These are phyloP conservation scores for Fraxinus excelsior DNA, from an alignment of 257 asterid species.

Conservation along the genomic window DNA sequence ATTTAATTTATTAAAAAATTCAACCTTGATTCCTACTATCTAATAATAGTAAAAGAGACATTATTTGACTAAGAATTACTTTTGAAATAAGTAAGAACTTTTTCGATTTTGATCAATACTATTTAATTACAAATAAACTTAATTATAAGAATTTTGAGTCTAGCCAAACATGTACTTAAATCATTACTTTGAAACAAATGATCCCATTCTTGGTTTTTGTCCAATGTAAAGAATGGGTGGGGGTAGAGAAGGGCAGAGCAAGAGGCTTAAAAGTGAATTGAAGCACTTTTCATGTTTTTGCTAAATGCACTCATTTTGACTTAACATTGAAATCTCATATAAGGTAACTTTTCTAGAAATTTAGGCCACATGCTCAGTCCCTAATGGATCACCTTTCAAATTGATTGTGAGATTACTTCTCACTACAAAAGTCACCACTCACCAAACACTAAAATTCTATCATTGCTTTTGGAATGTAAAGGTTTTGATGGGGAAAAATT, in stretches of 20 bases:
- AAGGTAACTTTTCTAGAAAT: constrained; percentile 6
- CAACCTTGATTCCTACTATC: neutral
- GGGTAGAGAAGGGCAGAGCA: neutral
- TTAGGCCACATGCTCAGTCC: constrained; percentile 19
- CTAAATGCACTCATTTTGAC: constrained; percentile 29
- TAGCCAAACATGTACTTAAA: neutral
- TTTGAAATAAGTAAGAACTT: no score
- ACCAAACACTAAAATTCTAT: constrained; percentile 2
- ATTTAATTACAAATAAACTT: neutral
- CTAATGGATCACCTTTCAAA: constrained; percentile 20
- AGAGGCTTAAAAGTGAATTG: constrained; percentile 22
- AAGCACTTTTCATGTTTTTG: neutral
- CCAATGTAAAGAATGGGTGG: neutral
- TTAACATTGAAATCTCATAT: constrained; percentile 23
- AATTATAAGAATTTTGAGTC: no score
- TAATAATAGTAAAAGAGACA: neutral
- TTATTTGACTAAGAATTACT: no score
- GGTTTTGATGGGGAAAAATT: constrained; percentile 18
- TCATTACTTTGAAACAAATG: neutral
- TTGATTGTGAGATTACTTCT: constrained; percentile 39
- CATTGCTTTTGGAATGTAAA: neutral
- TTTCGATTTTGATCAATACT: neutral
- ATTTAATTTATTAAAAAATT: no score
- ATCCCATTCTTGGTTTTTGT: neutral
- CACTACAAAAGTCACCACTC: constrained; percentile 22